Evolutionary conservation across 139 green algal genomes (phyloP).

Genomic region (Gonium pectorale): DNA sequence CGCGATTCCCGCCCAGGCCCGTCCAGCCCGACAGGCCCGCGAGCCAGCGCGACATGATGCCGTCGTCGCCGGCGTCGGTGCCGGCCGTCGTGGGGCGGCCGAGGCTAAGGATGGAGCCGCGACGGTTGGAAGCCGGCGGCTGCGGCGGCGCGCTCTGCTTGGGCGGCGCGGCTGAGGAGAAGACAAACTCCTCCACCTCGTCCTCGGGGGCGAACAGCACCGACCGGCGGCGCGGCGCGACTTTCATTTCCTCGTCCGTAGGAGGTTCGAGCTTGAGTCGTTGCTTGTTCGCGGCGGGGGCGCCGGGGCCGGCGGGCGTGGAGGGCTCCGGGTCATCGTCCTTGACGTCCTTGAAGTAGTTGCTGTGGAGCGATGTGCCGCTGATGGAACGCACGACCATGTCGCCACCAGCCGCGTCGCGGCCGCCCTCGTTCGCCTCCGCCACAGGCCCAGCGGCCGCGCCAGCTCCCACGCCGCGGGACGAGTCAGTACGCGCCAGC

Average conservation of each 20-base stretch:
- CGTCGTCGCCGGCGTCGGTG: not conserved
- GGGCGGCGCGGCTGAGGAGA: no score
- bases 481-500: no score
- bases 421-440: not conserved
- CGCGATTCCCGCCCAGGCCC: conserved; percentile 3
- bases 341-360: conserved; percentile 24
- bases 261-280: not conserved
- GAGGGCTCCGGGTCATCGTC: not conserved
- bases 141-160: no score
- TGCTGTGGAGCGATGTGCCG: conserved; percentile 37
- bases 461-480: not conserved
- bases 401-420: not conserved
- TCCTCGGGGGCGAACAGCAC: conserved; percentile 18
- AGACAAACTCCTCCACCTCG: conserved; percentile 37
- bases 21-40: conserved; percentile 23
- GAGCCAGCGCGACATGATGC: conserved; percentile 43
- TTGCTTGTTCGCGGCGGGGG: not conserved
- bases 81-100: not conserved
- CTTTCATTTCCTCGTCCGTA: not conserved
- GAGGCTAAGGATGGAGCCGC: no score
- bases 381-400: conserved; percentile 29
- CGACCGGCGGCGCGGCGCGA: not conserved
- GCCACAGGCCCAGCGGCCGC: not conserved
- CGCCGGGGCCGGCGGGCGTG: not conserved
- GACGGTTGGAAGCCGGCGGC: no score